These are phyloP conservation scores for Podospora pseudoanserina DNA, from an alignment of 495 filamentous ascomycete genomes.

Conservation along the genomic window DNA sequence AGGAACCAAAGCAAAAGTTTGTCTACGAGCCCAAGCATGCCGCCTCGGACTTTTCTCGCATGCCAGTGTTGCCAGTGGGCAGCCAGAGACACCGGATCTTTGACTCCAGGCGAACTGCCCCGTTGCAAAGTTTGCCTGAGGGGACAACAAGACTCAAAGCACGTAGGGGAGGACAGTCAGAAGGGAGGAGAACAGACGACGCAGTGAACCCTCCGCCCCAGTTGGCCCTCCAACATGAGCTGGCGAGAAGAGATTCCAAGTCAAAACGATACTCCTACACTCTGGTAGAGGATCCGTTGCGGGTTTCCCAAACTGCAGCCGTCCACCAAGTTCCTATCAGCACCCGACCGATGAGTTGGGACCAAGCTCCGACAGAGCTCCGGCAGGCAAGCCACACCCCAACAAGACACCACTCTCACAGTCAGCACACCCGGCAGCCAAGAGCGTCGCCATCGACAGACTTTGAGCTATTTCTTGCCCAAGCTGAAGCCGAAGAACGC, in stretches of 20 bases:
- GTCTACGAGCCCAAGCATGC: constrained; percentile 33
- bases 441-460: constrained; percentile 15
- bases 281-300: constrained; percentile 9
- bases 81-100: neutral
- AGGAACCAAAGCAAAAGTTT: constrained; percentile 19
- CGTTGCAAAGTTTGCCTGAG: constrained; percentile 12
- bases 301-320: neutral
- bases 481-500: constrained; percentile 29
- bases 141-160: neutral
- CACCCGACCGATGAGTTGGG: neutral
- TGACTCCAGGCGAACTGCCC: neutral
- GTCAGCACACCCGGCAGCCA: neutral
- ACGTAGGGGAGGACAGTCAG: neutral
- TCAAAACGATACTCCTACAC: constrained; percentile 6
- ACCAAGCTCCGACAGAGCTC: neutral
- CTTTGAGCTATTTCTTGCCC: constrained; percentile 31
- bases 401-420: neutral
- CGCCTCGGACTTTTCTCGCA: constrained; percentile 29
- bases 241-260: neutral
- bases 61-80: constrained; percentile 15
- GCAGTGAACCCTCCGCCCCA: neutral
- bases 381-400: neutral
- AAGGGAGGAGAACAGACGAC: neutral
- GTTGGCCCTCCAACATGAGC: neutral
- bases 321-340: constrained; percentile 3